phyloP scores from a whole-genome alignment of 305 asterid genomes.

The Fraxinus nigra region DNA sequence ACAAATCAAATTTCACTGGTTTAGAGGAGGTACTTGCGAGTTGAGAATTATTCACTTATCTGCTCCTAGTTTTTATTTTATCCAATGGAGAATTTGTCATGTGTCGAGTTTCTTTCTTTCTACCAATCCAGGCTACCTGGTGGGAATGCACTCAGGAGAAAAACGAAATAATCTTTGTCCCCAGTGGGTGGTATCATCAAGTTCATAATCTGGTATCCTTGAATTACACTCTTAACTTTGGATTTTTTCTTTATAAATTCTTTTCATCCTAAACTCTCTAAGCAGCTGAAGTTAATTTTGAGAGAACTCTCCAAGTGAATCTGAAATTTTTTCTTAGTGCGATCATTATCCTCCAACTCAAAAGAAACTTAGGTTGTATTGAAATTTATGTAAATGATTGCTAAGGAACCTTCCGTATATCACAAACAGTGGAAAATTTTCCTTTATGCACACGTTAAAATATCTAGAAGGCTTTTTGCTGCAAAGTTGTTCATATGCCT shows the following conservation, averaged over 20 bases:
- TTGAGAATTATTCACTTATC: not conserved
- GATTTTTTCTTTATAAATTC: not conserved
- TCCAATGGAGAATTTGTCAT: not conserved
- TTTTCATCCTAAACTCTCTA: not conserved
- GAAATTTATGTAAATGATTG: not conserved
- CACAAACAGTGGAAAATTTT: not conserved
- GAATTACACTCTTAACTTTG: not conserved
- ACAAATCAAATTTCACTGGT: slow-evolving; percentile 61
- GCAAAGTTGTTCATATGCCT: not conserved
- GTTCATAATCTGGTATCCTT: slow-evolving; percentile 80
- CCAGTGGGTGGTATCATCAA: slow-evolving; percentile 99
- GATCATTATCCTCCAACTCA: not conserved
- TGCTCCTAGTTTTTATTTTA: not conserved
- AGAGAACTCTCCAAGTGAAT: not conserved
- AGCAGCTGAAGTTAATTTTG: not conserved
- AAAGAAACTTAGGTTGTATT: not conserved
- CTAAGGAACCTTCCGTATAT: not conserved
- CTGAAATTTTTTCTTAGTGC: not conserved
- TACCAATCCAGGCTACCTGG: slow-evolving; percentile 67
- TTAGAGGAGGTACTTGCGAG: slow-evolving; percentile 64
- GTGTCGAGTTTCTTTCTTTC: not conserved
- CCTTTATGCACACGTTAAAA: not conserved
- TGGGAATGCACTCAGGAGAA: slow-evolving; percentile 80
- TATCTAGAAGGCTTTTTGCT: not conserved
- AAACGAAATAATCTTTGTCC: slow-evolving; percentile 85